Base-by-base conservation (phyloP, 2,329 filamentous ascomycete genomes). In the Pseudogymnoascus sp. region DNA sequence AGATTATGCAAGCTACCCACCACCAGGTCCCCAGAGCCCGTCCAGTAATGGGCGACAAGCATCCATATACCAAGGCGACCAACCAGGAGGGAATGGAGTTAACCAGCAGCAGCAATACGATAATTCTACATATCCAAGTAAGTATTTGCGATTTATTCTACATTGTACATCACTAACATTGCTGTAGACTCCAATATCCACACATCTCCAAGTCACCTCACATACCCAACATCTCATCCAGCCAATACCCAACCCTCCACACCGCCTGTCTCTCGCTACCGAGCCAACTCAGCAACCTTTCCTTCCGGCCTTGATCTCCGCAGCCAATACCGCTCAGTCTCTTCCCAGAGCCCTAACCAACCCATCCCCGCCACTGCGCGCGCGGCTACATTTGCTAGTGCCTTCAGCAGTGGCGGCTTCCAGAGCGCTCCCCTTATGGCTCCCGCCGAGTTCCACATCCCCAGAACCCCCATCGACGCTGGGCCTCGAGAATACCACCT, bases 391-490 rank as follows among this genome's bases (percentile, higher is more conserved):
- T 77, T 79, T 59, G 66, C 77, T 6, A 74, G 74, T 34, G 71
- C 74, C 44, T 78, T 79, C 28, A 77, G 83, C 67, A 78, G 79
- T 3, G 76, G 77, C 3, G 80, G 80, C 67, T 84, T 82, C 67
- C 77, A 82, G 1, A 81, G 82, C 5, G 81, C 82, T 4, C 82
- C 83, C 0, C 74, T 84, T 12, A 79, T 80, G 3, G 80, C 82
- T 1, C 82, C 82, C 0, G 76, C 82, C 65, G 81, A 84, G 61
- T 83, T 81, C 67, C 76, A 79, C 2, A 72, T 82, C 12, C 76
- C 81, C 1, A 73, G 79, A 44, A 79, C 78, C 3, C 75, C 77
- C 12, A 72, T 71, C 31, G 72, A 76, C 62, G 71, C 74, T 60
- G 69, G 73, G 75, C 31, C 73, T 73, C 62, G 71, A 18, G 81